Evolutionary conservation across 1,284 basidiomycete genomes (phyloP).

Genomic region (Neotropicomus parvogracilis): DNA sequence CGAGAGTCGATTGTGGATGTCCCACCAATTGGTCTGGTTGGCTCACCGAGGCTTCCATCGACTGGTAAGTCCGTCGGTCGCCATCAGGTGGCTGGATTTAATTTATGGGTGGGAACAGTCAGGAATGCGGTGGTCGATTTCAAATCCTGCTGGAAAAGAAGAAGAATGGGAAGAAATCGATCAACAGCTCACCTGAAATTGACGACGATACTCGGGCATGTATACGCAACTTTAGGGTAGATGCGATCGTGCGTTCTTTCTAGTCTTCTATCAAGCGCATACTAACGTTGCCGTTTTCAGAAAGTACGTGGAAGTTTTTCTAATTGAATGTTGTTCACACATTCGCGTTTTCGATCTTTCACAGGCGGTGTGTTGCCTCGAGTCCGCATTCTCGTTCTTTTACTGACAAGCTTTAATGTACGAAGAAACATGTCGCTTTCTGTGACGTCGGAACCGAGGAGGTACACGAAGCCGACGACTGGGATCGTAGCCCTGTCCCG

Average conservation of each 20-base stretch:
- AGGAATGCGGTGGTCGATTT: slow-evolving; percentile 23
- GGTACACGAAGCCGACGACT: slow-evolving; percentile 62
- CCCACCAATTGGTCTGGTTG: slow-evolving; percentile 23
- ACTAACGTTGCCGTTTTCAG: slow-evolving; percentile 13
- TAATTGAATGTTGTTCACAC: neutral
- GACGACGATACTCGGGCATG: slow-evolving; percentile 24
- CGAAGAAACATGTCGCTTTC: slow-evolving; percentile 55
- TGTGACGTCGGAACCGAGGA: slow-evolving; percentile 49
- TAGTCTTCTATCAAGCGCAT: neutral
- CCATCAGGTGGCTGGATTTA: neutral
- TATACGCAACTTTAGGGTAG: slow-evolving; percentile 28
- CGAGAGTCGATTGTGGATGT: slow-evolving; percentile 19
- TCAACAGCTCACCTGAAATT: slow-evolving; percentile 12
- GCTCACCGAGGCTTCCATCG: slow-evolving; percentile 28
- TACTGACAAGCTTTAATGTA: slow-evolving; percentile 4
- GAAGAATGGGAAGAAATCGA: slow-evolving; percentile 12
- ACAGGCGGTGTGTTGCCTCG: slow-evolving; percentile 14
- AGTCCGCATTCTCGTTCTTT: neutral
- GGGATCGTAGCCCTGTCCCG: slow-evolving; percentile 61
- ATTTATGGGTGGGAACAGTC: slow-evolving; percentile 7
- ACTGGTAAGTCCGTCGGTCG: slow-evolving; percentile 14
- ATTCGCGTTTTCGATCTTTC: neutral
- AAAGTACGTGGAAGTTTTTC: slow-evolving; percentile 16
- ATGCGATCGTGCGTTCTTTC: slow-evolving; percentile 18
- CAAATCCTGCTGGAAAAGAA: slow-evolving; percentile 27